Percentiles rank a stretch among this genome's conserved stretches.
phyloP scores from a whole-genome alignment of 352 stramenopile genomes.

The Proteromonas lacertae region DNA sequence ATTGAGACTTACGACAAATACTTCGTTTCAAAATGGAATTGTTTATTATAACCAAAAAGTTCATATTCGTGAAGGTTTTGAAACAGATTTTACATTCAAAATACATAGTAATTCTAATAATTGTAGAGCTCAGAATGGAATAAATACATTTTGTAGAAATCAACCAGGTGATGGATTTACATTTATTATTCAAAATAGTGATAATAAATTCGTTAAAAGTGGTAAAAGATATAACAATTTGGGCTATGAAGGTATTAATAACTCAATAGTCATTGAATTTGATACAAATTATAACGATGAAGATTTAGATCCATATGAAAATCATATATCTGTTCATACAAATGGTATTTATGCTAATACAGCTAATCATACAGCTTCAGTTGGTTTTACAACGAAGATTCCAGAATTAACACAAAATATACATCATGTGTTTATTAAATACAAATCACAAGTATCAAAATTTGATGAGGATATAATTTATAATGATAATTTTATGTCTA shows the following conservation, averaged over 20 bases:
- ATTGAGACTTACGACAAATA: slow-evolving; percentile 31
- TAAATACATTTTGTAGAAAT: slow-evolving; percentile 28
- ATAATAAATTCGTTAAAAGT: slow-evolving; percentile 17
- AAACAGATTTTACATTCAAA: slow-evolving; percentile 34
- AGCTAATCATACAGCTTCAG: slow-evolving; percentile 28
- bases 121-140: slow-evolving; percentile 43
- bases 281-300: slow-evolving; percentile 60
- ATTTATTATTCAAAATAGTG: slow-evolving; percentile 29
- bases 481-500: slow-evolving; percentile 4
- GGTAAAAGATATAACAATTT: slow-evolving; percentile 22
- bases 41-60: slow-evolving; percentile 17
- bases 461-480: not conserved
- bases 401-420: slow-evolving; percentile 30
- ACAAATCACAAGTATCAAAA: slow-evolving; percentile 15
- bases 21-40: slow-evolving; percentile 26
- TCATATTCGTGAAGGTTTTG: slow-evolving; percentile 37
- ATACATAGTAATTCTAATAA: slow-evolving; percentile 34
- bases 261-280: slow-evolving; percentile 47
- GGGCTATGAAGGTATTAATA: slow-evolving; percentile 39
- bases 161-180: slow-evolving; percentile 20
- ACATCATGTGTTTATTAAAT: slow-evolving; percentile 26
- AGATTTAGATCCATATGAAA: slow-evolving; percentile 40
- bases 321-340: slow-evolving; percentile 49
- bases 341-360: slow-evolving; percentile 7
- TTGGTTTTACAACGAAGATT: slow-evolving; percentile 14